Conservation (phyloP, 805 yeast genomes). For the Yamadazyma scolyti region DNA sequence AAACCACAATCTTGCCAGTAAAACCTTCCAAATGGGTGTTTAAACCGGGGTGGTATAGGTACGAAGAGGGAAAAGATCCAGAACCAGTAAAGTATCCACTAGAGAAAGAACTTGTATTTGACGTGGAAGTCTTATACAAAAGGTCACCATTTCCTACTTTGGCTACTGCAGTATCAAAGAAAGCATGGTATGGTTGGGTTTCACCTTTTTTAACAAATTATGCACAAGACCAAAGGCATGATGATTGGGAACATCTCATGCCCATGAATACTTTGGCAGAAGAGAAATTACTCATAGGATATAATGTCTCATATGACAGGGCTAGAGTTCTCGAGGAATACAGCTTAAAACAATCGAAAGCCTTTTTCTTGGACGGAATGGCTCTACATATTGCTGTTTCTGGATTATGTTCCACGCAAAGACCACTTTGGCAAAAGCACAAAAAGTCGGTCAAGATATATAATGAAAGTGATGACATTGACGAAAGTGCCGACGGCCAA, state of each 20-base stretch:
- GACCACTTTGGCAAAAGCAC: conserved; percentile 71
- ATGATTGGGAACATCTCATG: conserved; percentile 59
- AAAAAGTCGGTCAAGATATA: conserved; percentile 33
- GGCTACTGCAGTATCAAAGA: conserved; percentile 72
- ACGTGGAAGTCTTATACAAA: conserved; percentile 83
- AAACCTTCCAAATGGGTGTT: conserved; percentile 44
- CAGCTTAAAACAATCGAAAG: conserved; percentile 57
- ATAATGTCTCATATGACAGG: conserved; percentile 87
- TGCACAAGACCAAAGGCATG: conserved; percentile 26
- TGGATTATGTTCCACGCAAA: conserved; percentile 91
- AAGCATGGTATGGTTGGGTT: conserved; percentile 94
- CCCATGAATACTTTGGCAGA: conserved; percentile 57
- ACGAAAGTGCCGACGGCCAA: conserved; percentile 3
- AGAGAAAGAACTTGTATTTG: conserved; percentile 76
- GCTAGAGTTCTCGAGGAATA: conserved; percentile 86
- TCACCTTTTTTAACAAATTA: conserved; percentile 75
- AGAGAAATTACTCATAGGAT: conserved; percentile 72
- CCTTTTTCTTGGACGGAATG: conserved; percentile 87
- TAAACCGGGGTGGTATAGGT: conserved; percentile 79
- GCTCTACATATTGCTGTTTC: conserved; percentile 84
- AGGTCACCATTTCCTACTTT: conserved; percentile 69
- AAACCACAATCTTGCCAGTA: conserved; percentile 24
- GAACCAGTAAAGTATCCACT: conserved; percentile 60
- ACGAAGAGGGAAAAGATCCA: conserved; percentile 54
- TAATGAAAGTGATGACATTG: conserved; percentile 13